Conservation (phyloP, 345 rosid genomes). For the Rhodamnia rubescens region DNA sequence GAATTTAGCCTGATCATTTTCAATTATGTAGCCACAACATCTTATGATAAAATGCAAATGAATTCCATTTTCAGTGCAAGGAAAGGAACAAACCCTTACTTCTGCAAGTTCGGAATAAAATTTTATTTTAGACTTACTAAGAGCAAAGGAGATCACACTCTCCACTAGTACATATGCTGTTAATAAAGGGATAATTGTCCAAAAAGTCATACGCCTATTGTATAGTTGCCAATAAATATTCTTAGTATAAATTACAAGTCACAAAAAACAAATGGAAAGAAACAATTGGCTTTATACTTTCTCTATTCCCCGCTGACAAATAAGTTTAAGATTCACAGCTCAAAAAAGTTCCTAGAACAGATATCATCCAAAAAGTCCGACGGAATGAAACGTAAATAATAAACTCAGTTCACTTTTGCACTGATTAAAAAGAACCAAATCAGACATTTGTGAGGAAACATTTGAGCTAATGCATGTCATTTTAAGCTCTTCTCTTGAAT, state of each 20-base stretch:
- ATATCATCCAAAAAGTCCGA: background rate
- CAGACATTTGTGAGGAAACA: background rate
- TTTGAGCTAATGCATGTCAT: background rate
- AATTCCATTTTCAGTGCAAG: background rate
- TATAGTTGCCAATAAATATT: no score
- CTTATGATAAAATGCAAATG: background rate
- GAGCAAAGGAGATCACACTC: no score
- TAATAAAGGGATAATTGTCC: no score
- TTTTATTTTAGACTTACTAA: no score
- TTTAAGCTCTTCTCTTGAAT: background rate
- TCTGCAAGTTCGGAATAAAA: background rate
- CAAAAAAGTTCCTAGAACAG: background rate
- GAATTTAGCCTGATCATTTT: no score
- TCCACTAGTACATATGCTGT: no score
- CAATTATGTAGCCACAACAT: background rate
- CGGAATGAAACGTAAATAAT: background rate
- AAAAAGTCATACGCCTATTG: no score
- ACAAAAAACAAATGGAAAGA: background rate
- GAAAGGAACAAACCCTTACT: background rate
- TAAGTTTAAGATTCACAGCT: no score
- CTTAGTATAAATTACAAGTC: background rate
- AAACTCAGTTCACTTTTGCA: background rate
- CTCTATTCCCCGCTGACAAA: background rate
- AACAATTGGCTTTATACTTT: background rate
- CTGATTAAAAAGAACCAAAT: background rate